These are phyloP conservation scores for Cladobotryum protrusum DNA, from an alignment of 2,329 filamentous ascomycete species.

Conservation along the genomic window DNA sequence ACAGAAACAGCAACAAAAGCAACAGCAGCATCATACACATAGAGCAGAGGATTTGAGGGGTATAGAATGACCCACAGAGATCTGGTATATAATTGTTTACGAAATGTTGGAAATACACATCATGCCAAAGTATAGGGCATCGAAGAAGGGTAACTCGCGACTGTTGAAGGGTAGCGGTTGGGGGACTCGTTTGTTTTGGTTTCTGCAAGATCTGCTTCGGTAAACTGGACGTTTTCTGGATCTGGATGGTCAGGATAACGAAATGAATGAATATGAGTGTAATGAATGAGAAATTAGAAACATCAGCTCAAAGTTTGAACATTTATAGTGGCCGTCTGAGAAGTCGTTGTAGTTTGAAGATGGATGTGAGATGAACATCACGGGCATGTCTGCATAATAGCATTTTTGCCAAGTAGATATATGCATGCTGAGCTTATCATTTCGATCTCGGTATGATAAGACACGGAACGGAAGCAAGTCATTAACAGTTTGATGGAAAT, in stretches of 20 bases:
- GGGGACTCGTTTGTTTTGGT: slow-evolving; percentile 1
- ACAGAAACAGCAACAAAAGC: no score
- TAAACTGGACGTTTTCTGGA: slow-evolving; percentile 11
- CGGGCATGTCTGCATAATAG: no score
- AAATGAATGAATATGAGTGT: slow-evolving; percentile 28
- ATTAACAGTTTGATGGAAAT: no score
- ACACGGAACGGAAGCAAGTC: no score
- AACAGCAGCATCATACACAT: slow-evolving; percentile 3
- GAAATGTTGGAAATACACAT: not conserved
- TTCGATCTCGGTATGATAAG: no score
- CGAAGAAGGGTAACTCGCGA: slow-evolving; percentile 6
- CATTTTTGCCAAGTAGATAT: no score
- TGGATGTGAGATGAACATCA: no score
- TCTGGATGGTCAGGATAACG: slow-evolving; percentile 24
- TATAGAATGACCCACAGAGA: not conserved
- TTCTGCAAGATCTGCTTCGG: slow-evolving; percentile 1
- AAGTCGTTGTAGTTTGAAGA: no score
- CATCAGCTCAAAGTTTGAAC: not conserved
- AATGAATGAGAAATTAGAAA: slow-evolving; percentile 22
- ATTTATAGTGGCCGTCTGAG: no score
- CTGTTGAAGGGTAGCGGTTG: slow-evolving; percentile 3
- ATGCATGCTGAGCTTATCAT: no score
- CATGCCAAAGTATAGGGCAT: not conserved
- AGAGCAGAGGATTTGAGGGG: not conserved
- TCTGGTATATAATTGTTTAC: not conserved